These are phyloP conservation scores for Malus sylvestris DNA, from an alignment of 306 rosid genomes.

Conservation along the genomic window DNA sequence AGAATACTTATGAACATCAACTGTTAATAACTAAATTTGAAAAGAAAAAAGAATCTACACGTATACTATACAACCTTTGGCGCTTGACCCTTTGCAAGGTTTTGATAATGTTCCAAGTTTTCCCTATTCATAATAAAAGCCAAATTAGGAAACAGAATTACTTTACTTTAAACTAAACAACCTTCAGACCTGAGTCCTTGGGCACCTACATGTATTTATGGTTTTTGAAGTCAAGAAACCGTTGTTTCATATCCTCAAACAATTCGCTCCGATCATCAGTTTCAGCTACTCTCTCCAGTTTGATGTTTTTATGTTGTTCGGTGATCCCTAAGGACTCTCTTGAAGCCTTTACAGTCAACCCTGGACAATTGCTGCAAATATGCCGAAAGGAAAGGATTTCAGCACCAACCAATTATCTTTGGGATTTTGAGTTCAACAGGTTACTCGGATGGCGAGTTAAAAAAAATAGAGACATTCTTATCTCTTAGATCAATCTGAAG, in stretches of 20 bases:
- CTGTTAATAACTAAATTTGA: background rate
- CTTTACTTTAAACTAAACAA: background rate
- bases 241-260: constrained; percentile 59
- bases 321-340: constrained; percentile 46
- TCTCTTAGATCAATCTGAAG: constrained; percentile 30
- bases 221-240: constrained; percentile 69
- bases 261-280: constrained; percentile 36
- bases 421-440: background rate
- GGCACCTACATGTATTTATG: constrained; percentile 57
- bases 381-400: background rate
- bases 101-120: constrained; percentile 55
- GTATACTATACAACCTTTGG: constrained; percentile 56
- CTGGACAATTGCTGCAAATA: constrained; percentile 41
- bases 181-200: constrained; percentile 8
- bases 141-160: constrained; percentile 7
- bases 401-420: background rate
- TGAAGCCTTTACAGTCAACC: constrained; percentile 52
- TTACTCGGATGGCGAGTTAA: constrained; percentile 7
- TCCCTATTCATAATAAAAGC: constrained; percentile 39
- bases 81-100: constrained; percentile 68
- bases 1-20: background rate
- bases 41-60: constrained; percentile 1
- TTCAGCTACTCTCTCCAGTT: constrained; percentile 29
- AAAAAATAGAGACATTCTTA: constrained; percentile 16
- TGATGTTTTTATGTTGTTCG: constrained; percentile 36